Percentiles rank a stretch among this genome's conserved stretches.
phyloP scores from a whole-genome alignment of 371 early-diverging fungal species.

The Mucor plumbeus region DNA sequence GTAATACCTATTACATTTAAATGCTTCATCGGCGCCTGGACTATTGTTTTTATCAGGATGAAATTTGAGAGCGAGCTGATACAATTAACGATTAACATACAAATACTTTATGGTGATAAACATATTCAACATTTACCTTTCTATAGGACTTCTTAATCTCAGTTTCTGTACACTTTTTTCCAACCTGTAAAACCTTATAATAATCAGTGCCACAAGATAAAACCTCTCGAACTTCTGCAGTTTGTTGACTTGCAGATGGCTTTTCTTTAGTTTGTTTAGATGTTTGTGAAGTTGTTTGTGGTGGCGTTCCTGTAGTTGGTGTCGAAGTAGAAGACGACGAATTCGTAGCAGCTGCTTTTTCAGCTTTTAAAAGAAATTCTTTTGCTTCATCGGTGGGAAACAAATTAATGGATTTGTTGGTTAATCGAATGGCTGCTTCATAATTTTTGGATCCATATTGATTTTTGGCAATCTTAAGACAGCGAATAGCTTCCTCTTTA shows the following conservation, averaged over 20 bases:
- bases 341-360: constrained; percentile 36
- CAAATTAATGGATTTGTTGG: constrained; percentile 79
- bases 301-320: constrained; percentile 10
- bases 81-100: not conserved
- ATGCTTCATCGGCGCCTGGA: constrained; percentile 97
- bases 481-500: constrained; percentile 86
- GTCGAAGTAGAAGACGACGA: constrained; percentile 20
- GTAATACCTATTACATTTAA: constrained; percentile 70
- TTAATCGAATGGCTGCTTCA: constrained; percentile 79
- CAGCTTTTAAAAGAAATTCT: constrained; percentile 59
- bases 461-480: constrained; percentile 78
- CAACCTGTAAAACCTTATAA: constrained; percentile 87
- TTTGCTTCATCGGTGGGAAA: constrained; percentile 77
- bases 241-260: constrained; percentile 80
- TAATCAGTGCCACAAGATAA: constrained; percentile 79
- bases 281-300: constrained; percentile 1
- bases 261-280: constrained; percentile 30
- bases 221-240: constrained; percentile 78
- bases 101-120: not conserved
- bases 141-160: constrained; percentile 98
- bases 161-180: constrained; percentile 78
- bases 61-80: constrained; percentile 82
- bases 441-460: constrained; percentile 71
- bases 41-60: constrained; percentile 98
- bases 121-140: constrained; percentile 62